phyloP scores from a whole-genome alignment of 2,329 filamentous ascomycete species.

The Penicillium nordicum region DNA sequence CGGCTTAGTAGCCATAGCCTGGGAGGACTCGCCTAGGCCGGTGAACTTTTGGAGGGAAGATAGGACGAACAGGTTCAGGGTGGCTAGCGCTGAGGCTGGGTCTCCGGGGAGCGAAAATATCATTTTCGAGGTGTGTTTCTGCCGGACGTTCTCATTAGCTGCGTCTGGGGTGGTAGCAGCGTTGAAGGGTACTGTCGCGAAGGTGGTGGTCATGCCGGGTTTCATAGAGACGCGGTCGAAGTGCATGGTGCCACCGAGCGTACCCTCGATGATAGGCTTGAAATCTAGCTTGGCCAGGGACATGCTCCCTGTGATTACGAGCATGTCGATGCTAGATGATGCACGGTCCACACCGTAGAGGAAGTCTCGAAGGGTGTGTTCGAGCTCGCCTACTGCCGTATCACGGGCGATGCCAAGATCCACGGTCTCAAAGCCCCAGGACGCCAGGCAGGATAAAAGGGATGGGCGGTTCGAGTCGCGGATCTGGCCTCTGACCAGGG shows the following conservation, averaged over 20 bases:
- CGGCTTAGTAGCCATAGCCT: neutral
- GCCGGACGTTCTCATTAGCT: slow-evolving; percentile 33
- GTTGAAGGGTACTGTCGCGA: slow-evolving; percentile 76
- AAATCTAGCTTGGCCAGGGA: slow-evolving; percentile 97
- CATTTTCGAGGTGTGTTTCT: slow-evolving; percentile 58
- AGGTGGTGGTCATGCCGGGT: slow-evolving; percentile 93
- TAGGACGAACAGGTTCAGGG: slow-evolving; percentile 88
- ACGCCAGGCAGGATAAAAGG: slow-evolving; percentile 69
- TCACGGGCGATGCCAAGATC: slow-evolving; percentile 73
- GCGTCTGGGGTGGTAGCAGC: neutral
- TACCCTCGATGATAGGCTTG: slow-evolving; percentile 84
- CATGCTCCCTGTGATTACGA: slow-evolving; percentile 56
- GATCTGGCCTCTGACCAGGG: slow-evolving; percentile 57
- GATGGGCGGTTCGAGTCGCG: slow-evolving; percentile 88
- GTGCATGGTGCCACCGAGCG: slow-evolving; percentile 82
- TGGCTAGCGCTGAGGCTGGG: slow-evolving; percentile 85
- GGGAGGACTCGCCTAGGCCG: slow-evolving; percentile 51
- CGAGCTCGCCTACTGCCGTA: slow-evolving; percentile 62
- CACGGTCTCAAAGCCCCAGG: slow-evolving; percentile 71
- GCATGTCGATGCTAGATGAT: neutral
- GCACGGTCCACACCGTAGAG: neutral
- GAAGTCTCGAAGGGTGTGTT: slow-evolving; percentile 63
- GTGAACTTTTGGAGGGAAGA: slow-evolving; percentile 74
- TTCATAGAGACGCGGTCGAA: slow-evolving; percentile 97
- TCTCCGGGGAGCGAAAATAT: slow-evolving; percentile 91